Evolutionary conservation across 1,139 yeast genomes (phyloP).

Genomic region (Hyphopichia burtonii): DNA sequence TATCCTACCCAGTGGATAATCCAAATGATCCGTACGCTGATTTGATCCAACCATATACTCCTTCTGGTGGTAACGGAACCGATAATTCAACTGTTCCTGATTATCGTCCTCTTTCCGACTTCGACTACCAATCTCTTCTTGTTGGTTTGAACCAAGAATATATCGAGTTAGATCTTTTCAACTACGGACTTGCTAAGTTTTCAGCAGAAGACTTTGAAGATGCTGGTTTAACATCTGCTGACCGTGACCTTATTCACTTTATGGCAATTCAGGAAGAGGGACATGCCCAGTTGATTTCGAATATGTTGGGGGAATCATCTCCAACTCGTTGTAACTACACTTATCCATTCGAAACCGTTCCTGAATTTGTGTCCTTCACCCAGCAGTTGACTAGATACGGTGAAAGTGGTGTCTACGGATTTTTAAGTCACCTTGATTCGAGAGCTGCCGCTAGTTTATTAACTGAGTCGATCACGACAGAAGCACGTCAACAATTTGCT

Average conservation of each 20-base stretch:
- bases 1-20: constrained; percentile 1
- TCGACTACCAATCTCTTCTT: constrained; percentile 5
- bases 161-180: constrained; percentile 5
- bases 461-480: constrained; percentile 4
- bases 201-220: constrained; percentile 4
- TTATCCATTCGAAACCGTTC: constrained; percentile 2
- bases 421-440: constrained; percentile 1
- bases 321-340: constrained; percentile 4
- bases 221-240: constrained; percentile 5
- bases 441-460: constrained; percentile 1
- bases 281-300: constrained; percentile 4
- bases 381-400: constrained; percentile 2
- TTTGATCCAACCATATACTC: constrained; percentile 1
- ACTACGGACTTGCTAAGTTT: constrained; percentile 5
- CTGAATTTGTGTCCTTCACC: background rate
- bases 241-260: constrained; percentile 5
- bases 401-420: constrained; percentile 1
- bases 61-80: constrained; percentile 1
- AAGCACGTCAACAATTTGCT: constrained; percentile 5
- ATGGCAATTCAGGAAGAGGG: constrained; percentile 6
- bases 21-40: constrained; percentile 3
- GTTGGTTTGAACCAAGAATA: constrained; percentile 5
- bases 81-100: constrained; percentile 1
- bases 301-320: constrained; percentile 4
- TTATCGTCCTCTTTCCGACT: constrained; percentile 5